Conservation (phyloP, 176 grass and related monocot genomes). For the Puccinellia tenuiflora region DNA sequence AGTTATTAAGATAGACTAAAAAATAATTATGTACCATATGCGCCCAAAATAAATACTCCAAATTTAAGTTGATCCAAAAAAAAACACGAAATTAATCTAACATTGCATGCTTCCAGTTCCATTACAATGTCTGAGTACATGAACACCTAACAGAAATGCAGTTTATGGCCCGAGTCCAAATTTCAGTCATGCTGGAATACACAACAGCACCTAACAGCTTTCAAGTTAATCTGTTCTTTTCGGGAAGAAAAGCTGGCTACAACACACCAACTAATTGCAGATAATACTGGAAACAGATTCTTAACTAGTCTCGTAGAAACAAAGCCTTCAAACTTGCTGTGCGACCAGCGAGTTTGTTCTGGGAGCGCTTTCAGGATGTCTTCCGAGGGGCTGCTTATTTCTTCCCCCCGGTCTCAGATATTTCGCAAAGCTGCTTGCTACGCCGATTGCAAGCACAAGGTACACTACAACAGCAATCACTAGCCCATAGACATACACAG, state of each 20-base stretch:
- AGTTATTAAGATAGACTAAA: neutral
- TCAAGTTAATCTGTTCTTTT: neutral
- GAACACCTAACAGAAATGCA: neutral
- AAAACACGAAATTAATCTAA: neutral
- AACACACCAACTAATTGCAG: neutral
- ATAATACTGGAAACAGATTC: neutral
- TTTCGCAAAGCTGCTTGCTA: conserved; percentile 15
- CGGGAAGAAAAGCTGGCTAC: neutral
- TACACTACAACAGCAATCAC: conserved; percentile 19
- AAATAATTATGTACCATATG: neutral
- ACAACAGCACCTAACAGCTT: neutral
- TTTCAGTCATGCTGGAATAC: neutral
- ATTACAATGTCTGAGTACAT: neutral
- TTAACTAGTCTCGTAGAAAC: neutral
- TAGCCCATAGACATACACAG: conserved; percentile 30
- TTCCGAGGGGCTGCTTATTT: neutral
- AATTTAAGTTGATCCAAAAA: neutral
- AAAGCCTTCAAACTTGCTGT: neutral
- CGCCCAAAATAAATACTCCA: neutral
- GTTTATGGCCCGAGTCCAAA: neutral
- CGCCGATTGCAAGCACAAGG: neutral
- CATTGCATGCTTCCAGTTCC: neutral
- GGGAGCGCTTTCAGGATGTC: neutral
- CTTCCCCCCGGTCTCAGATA: neutral
- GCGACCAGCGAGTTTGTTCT: neutral